Evolutionary conservation across 2,329 filamentous ascomycete species (phyloP).

Genomic region (Colletotrichum sp.): DNA sequence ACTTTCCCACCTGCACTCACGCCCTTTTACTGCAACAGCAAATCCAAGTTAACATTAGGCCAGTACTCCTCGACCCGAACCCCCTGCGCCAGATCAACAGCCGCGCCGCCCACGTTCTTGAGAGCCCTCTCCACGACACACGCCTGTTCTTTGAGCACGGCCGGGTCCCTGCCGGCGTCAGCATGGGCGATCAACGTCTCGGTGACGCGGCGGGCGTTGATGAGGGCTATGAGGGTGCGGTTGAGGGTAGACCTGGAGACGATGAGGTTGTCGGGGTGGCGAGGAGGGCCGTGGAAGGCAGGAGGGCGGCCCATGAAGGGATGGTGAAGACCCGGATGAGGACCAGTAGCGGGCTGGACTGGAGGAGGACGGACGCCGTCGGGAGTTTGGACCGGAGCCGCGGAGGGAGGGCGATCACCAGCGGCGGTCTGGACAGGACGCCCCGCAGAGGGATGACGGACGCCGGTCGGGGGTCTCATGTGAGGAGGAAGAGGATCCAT

Average conservation of each 20-base stretch:
- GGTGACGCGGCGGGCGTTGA: fast-evolving
- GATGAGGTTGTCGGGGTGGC: not conserved
- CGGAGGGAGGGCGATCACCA: no score
- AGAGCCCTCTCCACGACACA: not conserved
- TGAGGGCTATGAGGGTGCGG: not conserved
- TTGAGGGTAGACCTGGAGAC: not conserved
- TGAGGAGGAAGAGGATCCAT: not conserved
- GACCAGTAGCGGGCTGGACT: fast-evolving
- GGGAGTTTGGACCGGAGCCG: no score
- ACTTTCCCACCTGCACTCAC: no score
- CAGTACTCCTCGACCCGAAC: not conserved
- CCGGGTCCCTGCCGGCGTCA: not conserved
- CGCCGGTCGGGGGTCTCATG: not conserved
- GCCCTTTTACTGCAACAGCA: no score
- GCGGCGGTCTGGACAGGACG: not conserved
- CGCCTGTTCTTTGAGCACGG: not conserved
- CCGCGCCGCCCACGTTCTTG: not conserved
- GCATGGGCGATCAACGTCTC: fast-evolving
- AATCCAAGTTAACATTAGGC: not conserved
- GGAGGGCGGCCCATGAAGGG: not conserved
- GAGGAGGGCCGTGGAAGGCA: not conserved
- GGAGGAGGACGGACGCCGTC: not conserved
- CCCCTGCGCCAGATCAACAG: not conserved
- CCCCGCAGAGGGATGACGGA: not conserved
- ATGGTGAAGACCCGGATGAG: fast-evolving